Evolutionary conservation across 257 asterid genomes (phyloP), one percentile per base, ranked within the genome.

Genomic region (Oldenlandia corymbosa): DNA sequence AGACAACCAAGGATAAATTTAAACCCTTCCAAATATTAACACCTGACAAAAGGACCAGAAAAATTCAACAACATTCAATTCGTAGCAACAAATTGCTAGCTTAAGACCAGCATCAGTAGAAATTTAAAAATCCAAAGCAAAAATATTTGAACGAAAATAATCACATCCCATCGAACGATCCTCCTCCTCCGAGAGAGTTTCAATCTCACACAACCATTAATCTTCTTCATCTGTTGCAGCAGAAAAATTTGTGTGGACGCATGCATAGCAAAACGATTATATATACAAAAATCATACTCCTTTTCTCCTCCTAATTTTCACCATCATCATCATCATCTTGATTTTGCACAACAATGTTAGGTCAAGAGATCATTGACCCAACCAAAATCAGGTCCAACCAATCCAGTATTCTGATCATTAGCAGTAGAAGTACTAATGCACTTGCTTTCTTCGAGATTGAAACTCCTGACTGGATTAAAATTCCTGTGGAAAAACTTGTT

Each of bases 321-420:
- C 59, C 68, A 34, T 66, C 47, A 47, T 61, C 41, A 63, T 62
- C 64, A 7, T 55, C 30, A 41, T 36, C 6, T 36, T 50, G 30
- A 20, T 45, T 52, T 9, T 42, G 46, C 67, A 30, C 32, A 46
- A 16, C 18, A 1, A 46, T 26, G 36, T 18, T 9, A 91, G 60
- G 96, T 91, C 34, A 91, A 79, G n/a, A 91, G 84, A 82, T 88
- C 98, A 73, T 91, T 91, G 46, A 91, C 96, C 98, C 98, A 91
- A 9, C 85, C 95, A 10, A 91, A 80, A 83, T 91, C 96, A 1
- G 96, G 96, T 56, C 91, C 98, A 56, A 73, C 78, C 68, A 69
- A 51, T n/a, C 57, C 90, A 64, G 36, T 66, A 9, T 46, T 34
- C 39, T 34, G 39, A 34, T 34, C 6, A 34, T 34, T 9, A 34